These are phyloP conservation scores for Apocynum venetum DNA, from an alignment of 257 asterid species.

Conservation along the genomic window DNA sequence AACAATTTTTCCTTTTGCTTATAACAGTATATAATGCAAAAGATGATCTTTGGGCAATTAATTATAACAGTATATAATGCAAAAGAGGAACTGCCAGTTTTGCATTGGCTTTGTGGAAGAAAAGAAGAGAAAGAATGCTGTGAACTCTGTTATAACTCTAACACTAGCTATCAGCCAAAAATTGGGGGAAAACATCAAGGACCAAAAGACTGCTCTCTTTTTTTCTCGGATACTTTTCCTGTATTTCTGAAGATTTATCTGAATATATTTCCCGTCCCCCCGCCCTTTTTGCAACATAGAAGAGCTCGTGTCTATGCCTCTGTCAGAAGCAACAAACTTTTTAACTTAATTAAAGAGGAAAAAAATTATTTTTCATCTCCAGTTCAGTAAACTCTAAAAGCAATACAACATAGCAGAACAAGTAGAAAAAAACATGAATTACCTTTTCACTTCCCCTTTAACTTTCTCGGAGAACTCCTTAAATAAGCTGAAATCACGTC, in stretches of 20 bases:
- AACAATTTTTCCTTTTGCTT: neutral
- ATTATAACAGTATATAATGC: neutral
- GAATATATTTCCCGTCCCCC: neutral
- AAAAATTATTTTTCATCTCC: neutral
- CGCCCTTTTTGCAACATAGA: neutral
- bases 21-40: neutral
- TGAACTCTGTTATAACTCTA: neutral
- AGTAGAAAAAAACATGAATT: constrained; percentile 1
- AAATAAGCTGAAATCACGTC: constrained; percentile 67
- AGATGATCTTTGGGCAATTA: neutral
- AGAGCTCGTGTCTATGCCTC: neutral
- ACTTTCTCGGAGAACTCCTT: constrained; percentile 69
- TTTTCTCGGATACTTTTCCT: neutral
- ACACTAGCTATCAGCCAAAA: neutral
- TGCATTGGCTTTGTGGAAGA: neutral
- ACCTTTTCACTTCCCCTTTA: constrained; percentile 66
- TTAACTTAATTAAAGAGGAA: neutral
- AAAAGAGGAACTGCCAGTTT: neutral
- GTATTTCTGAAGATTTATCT: neutral
- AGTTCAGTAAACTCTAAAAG: neutral
- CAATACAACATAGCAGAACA: neutral
- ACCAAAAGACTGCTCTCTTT: neutral
- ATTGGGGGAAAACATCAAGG: neutral
- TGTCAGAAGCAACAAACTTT: neutral
- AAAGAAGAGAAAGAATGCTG: neutral